Evolutionary conservation across 2,329 filamentous ascomycete species (phyloP).

Genomic region (Sclerotinia spermophila): DNA sequence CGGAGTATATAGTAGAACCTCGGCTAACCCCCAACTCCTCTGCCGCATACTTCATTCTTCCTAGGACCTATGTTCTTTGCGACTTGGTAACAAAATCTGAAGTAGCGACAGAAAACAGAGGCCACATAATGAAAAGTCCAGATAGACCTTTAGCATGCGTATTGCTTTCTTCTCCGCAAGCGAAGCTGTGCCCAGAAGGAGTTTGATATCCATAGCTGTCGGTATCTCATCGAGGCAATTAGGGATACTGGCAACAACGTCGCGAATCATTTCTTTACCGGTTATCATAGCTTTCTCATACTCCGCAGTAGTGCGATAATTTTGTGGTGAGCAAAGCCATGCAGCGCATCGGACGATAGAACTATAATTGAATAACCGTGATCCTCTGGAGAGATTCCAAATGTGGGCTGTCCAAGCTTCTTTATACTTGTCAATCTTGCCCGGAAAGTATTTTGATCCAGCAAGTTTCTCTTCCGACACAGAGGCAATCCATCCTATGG

Average conservation of each 20-base stretch:
- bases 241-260: conserved; percentile 57
- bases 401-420: conserved; percentile 58
- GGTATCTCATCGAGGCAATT: conserved; percentile 52
- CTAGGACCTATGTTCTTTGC: conserved; percentile 25
- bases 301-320: conserved; percentile 59
- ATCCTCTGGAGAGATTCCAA: conserved; percentile 53
- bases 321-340: conserved; percentile 55
- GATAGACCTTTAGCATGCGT: conserved; percentile 24
- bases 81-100: conserved; percentile 29
- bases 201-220: conserved; percentile 12
- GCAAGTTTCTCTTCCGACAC: neutral
- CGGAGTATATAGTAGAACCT: conserved; percentile 8
- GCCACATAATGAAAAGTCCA: conserved; percentile 31
- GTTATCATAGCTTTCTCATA: conserved; percentile 53
- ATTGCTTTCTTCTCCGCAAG: conserved; percentile 44
- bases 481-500: conserved; percentile 51
- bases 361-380: conserved; percentile 51
- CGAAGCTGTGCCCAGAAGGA: conserved; percentile 45
- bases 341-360: conserved; percentile 56
- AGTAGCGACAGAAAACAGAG: conserved; percentile 26
- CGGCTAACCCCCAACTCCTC: conserved; percentile 30
- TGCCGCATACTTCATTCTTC: conserved; percentile 28
- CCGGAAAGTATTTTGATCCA: conserved; percentile 41
- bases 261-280: conserved; percentile 51
- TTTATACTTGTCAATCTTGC: conserved; percentile 55